Base-by-base conservation (phyloP, 139 green algal genomes). In the Nannochloris sp. region DNA sequence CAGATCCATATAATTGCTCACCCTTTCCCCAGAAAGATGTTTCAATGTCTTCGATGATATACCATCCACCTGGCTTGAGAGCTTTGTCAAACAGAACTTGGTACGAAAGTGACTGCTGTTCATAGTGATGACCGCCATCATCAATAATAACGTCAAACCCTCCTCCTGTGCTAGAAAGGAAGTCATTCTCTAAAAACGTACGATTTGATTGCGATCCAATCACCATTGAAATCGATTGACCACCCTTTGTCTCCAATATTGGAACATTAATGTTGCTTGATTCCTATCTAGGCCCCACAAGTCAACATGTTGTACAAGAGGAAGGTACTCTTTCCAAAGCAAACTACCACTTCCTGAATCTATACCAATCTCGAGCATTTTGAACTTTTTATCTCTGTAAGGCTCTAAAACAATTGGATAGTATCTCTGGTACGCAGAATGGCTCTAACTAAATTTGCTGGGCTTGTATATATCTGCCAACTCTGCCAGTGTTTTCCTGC, bases 331-430 rank as follows among this genome's bases (percentile, higher is more conserved):
- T 51, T 51, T 51, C 44, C 44, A 51, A 19, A 51, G 44, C 44
- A 51, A 23, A 19, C 44, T 51, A 23, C 44, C 44, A 23, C 16
- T 5, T 23, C 44, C 44, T 7, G 9, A 18, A 51, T 51, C 44
- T 51, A 51, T 51, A 5, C 44, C 44, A 18, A 51, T 51, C 44
- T 49, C 54, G 5, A 61, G 29, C 31, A 61, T 49, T 19, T 61
- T 43, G 29, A 49, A n/a, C 5, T 44, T 61, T 61, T 7, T 8
- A n/a, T 61, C 18, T 5, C 54, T 18, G 48, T 61, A 49, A 7
- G 6, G 5, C 18, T 61, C 31, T 21, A 44, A 44, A 49, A 61
- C 1, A 7, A 21, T 61, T 6, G 29, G 29, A 49, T 61, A 49
- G 18, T 48, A 43, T 61, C 54, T 2, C 48, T 43, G 54, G 16